Percentiles rank a stretch among this genome's conserved stretches.
phyloP scores from a whole-genome alignment of 495 filamentous ascomycete species.

The Ascobolus immersus region DNA sequence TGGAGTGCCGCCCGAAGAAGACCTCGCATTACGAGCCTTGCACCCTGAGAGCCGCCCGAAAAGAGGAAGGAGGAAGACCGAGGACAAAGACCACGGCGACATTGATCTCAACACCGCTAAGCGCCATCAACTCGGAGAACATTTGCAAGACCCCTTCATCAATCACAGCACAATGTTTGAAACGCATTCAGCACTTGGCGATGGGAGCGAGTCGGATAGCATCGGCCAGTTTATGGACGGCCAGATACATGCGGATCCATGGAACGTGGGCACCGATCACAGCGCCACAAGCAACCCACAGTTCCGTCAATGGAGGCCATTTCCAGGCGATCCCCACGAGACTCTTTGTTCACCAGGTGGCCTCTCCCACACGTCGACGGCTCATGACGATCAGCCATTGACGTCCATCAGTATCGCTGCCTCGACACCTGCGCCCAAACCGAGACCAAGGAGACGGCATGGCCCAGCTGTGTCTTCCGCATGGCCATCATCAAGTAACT shows the following conservation, averaged over 20 bases:
- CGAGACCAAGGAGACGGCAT: constrained; percentile 44
- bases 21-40: constrained; percentile 69
- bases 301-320: constrained; percentile 24
- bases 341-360: constrained; percentile 8
- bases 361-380: constrained; percentile 6
- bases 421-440: constrained; percentile 12
- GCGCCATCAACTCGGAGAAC: constrained; percentile 30
- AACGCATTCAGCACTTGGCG: constrained; percentile 34
- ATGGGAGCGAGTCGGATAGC: constrained; percentile 33
- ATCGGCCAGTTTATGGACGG: constrained; percentile 17
- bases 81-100: constrained; percentile 41
- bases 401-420: constrained; percentile 7
- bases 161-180: constrained; percentile 12
- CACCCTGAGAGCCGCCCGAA: constrained; percentile 78
- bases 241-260: constrained; percentile 22
- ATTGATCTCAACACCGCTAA: constrained; percentile 24
- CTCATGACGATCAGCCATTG: neutral
- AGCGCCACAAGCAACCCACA: constrained; percentile 16
- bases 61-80: constrained; percentile 58
- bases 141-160: constrained; percentile 15
- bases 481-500: constrained; percentile 49
- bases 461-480: constrained; percentile 87
- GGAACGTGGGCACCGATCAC: constrained; percentile 25
- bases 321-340: constrained; percentile 15
- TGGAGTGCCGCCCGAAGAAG: constrained; percentile 72